Evolutionary conservation across 2,329 filamentous ascomycete species (phyloP).

Genomic region (Microdochium bolleyi): DNA sequence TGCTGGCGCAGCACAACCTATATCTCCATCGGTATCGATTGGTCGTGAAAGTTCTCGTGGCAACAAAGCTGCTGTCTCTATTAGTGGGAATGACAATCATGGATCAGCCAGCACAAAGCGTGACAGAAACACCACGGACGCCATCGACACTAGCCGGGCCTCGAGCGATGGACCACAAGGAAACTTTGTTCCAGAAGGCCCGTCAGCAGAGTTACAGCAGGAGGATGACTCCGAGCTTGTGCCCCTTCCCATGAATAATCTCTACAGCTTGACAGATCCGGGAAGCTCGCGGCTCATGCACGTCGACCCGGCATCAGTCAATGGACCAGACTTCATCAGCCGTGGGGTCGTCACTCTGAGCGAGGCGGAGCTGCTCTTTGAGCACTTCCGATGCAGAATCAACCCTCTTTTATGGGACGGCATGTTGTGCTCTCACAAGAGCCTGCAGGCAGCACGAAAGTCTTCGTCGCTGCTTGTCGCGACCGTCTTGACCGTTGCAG

Average conservation of each 20-base stretch:
- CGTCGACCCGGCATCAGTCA: conserved; percentile 8
- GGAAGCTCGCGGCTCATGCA: conserved; percentile 8
- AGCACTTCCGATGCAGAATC: conserved; percentile 11
- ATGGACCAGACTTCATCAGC: conserved; percentile 10
- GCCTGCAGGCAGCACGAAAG: conserved; percentile 7
- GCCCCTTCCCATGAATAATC: conserved; percentile 9
- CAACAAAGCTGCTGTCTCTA: neutral
- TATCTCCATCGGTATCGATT: neutral
- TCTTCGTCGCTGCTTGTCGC: conserved; percentile 12
- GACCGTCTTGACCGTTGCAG: conserved; percentile 10
- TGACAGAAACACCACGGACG: neutral
- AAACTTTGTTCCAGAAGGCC: conserved; percentile 7
- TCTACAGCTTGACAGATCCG: conserved; percentile 9
- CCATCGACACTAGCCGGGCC: neutral
- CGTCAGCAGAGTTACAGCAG: conserved; percentile 6
- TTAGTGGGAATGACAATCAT: too few relatives aligned
- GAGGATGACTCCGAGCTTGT: conserved; percentile 9
- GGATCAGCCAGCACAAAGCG: neutral
- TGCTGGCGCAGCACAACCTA: neutral
- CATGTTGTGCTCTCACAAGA: conserved; percentile 8
- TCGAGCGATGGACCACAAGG: conserved; percentile 1
- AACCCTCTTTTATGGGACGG: conserved; percentile 12
- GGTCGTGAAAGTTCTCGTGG: neutral
- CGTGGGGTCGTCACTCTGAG: conserved; percentile 7
- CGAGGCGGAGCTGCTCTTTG: conserved; percentile 12